phyloP scores from a whole-genome alignment of 208 protist genomes.

The Phytomonas sp. region DNA sequence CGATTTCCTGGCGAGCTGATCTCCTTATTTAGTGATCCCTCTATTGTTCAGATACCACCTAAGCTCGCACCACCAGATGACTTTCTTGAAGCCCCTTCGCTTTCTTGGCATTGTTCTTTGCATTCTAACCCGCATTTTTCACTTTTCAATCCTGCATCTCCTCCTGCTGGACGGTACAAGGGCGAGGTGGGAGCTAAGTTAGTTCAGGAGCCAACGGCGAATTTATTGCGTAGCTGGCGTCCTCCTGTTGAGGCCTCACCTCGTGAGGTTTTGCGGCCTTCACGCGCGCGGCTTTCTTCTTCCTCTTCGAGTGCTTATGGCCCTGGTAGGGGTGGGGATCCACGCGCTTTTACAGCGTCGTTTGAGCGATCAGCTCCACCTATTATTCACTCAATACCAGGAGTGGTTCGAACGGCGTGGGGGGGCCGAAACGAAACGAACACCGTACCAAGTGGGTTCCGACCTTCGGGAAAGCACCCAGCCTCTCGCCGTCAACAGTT shows the following conservation, averaged over 20 bases:
- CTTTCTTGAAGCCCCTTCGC: neutral
- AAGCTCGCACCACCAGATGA: neutral
- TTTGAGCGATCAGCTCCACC: neutral
- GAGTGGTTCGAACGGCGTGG: neutral
- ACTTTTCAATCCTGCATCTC: neutral
- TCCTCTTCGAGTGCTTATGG: neutral
- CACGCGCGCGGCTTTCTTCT: neutral
- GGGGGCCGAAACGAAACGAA: neutral
- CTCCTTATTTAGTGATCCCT: neutral
- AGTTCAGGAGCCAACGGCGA: neutral
- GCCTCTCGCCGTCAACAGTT: constrained; percentile 22
- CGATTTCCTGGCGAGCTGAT: neutral
- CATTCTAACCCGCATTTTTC: neutral
- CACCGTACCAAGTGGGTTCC: neutral
- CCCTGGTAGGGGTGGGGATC: neutral
- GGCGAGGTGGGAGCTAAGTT: neutral
- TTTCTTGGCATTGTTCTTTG: neutral
- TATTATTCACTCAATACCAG: neutral
- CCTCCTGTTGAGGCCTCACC: neutral
- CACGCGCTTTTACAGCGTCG: neutral
- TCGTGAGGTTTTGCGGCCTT: neutral
- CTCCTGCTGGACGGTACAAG: neutral
- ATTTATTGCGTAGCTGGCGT: neutral
- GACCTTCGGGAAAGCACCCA: neutral
- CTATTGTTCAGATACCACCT: neutral